Base-by-base conservation (phyloP, 768 basidiomycete species). In the Neoboletus subvelutipes region DNA sequence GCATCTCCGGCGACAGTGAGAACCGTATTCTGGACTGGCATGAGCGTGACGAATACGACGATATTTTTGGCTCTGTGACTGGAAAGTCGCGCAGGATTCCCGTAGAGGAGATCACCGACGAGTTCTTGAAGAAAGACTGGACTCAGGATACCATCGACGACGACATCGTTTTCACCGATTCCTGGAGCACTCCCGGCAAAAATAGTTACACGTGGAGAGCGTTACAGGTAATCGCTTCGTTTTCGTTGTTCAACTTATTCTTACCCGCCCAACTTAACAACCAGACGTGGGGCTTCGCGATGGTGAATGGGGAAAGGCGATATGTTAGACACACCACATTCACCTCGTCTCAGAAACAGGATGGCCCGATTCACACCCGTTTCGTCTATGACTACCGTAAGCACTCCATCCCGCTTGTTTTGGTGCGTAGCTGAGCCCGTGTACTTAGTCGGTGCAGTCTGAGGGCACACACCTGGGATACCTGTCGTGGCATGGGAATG, bases 341-440 rank as follows among this genome's bases (percentile, higher is more conserved):
- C 69, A 83, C 79, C 6, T 86, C 86, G 1, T 80, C 86, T 5
- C 65, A 75, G 33, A 82, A 75, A 11, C 80, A 86, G 61, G 80
- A 82, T 15, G 60, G 61, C 7, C 64, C 72, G 36, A 82, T 89
- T 48, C 74, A 81, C 54, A 74, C 77, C 11, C 80, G 76, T 41
- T 67, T 90, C 37, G 76, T 86, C 20, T 91, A 89, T 58, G 86
- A 90, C 64, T 89, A 89, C 60, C 55, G 87, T 88, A 51, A 70
- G 86, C 73, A 1, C 15, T 29, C 45, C 11, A 31, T 24, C 8
- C 24, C n/a, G 20, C n/a, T 54, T 11, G 22, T 12, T 11, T 29
- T 39, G 24, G 5, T 46, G n/a, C n/a, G 31, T 57, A 55, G n/a
- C 65, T 67, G 53, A 71, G 43, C 33, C 2, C 9, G 15, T 17